A percentile compares a stretch with the other conserved stretches of the same genome.
These are phyloP conservation scores for Calonectria pseudoreteaudii DNA, from an alignment of 2,329 filamentous ascomycete species.

Conservation along the genomic window DNA sequence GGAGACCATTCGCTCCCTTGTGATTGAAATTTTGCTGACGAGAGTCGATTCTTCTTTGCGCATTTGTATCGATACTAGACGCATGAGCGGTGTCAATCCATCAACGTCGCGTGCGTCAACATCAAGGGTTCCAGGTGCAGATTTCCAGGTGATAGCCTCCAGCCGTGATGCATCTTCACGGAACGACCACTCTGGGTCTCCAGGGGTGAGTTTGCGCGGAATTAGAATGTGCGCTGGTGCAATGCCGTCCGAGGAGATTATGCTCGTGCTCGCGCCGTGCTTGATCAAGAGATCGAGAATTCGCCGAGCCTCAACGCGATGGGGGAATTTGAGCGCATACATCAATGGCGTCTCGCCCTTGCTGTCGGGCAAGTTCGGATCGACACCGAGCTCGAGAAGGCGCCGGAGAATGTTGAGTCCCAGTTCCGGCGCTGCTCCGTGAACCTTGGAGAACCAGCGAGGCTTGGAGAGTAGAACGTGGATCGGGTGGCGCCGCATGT, in stretches of 20 bases:
- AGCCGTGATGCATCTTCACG: background rate
- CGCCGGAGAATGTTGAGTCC: background rate
- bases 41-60: background rate
- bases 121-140: background rate
- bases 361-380: slow-evolving; percentile 16
- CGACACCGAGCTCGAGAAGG: slow-evolving; percentile 1
- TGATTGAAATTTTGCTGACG: background rate
- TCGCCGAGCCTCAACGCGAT: background rate
- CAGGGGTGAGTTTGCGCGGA: background rate
- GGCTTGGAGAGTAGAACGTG: slow-evolving; percentile 6
- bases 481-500: background rate
- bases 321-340: slow-evolving; percentile 9
- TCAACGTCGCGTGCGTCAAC: background rate
- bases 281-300: slow-evolving; percentile 4
- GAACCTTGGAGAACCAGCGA: background rate
- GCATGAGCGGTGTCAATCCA: slow-evolving; percentile 9
- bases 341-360: background rate
- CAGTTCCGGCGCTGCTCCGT: background rate
- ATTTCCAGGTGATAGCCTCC: background rate
- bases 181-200: slow-evolving; percentile 1
- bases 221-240: background rate
- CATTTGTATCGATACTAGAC: background rate
- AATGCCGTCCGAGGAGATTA: background rate
- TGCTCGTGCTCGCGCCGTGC: slow-evolving; percentile 3
- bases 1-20: background rate